Evolutionary conservation across 2,329 filamentous ascomycete genomes (phyloP).

Genomic region (Plenodomus biglobosus): DNA sequence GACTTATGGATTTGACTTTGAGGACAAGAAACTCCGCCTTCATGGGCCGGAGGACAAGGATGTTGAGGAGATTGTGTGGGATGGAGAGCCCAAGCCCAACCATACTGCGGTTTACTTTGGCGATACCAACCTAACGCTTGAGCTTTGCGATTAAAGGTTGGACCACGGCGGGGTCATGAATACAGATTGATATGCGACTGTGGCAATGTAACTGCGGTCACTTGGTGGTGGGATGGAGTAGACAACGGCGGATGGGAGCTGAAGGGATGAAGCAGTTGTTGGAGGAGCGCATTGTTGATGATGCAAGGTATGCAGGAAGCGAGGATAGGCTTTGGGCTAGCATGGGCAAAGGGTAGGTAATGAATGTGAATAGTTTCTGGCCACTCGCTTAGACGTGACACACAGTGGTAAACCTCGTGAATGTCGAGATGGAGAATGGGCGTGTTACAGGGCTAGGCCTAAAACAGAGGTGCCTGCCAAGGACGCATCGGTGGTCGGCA

Average conservation of each 20-base stretch:
- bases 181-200: not conserved
- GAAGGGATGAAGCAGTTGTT: not conserved
- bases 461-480: too few relatives aligned
- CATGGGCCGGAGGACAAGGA: conserved; percentile 6
- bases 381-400: too few relatives aligned
- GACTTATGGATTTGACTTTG: conserved; percentile 22
- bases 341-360: too few relatives aligned
- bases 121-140: conserved; percentile 20
- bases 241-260: not conserved
- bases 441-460: too few relatives aligned
- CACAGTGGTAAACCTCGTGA: too few relatives aligned
- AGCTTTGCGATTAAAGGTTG: conserved; percentile 14
- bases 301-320: too few relatives aligned
- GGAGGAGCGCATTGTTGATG: too few relatives aligned
- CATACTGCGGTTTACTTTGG: conserved; percentile 13
- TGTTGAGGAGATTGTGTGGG: conserved; percentile 18
- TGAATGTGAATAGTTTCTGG: too few relatives aligned
- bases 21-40: conserved; percentile 18
- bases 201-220: not conserved
- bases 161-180: too few relatives aligned
- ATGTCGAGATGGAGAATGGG: too few relatives aligned
- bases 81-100: conserved; percentile 15
- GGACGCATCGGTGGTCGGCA: not conserved
- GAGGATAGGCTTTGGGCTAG: too few relatives aligned
- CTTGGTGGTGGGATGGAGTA: not conserved